These are phyloP conservation scores for Myriosclerotinia scirpicola DNA, from an alignment of 2,329 filamentous ascomycete species.

Conservation along the genomic window DNA sequence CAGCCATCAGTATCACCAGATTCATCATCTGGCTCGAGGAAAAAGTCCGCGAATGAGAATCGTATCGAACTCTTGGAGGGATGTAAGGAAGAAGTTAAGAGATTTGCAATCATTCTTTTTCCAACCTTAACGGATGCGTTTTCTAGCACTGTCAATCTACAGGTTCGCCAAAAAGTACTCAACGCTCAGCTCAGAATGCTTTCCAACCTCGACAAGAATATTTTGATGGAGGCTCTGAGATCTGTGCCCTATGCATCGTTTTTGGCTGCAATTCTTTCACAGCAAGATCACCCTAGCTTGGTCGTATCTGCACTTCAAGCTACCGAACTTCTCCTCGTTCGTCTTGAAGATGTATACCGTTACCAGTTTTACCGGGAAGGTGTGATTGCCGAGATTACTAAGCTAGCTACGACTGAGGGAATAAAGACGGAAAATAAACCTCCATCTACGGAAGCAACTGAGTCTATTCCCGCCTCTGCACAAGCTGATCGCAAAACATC, in stretches of 20 bases:
- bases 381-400: slow-evolving; percentile 86
- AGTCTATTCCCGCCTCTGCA: slow-evolving; percentile 35
- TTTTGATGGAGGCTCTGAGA: slow-evolving; percentile 81
- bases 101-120: slow-evolving; percentile 89
- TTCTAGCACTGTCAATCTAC: slow-evolving; percentile 94
- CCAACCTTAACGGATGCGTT: slow-evolving; percentile 96
- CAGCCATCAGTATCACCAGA: slow-evolving; percentile 45
- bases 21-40: slow-evolving; percentile 46
- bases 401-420: slow-evolving; percentile 58
- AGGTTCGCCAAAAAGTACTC: slow-evolving; percentile 90
- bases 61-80: slow-evolving; percentile 75
- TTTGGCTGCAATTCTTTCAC: slow-evolving; percentile 88
- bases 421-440: slow-evolving; percentile 27
- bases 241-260: slow-evolving; percentile 95
- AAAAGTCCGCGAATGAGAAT: slow-evolving; percentile 70
- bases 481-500: slow-evolving; percentile 41
- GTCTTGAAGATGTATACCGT: slow-evolving; percentile 83
- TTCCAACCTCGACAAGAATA: slow-evolving; percentile 82
- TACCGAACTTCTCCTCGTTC: slow-evolving; percentile 80
- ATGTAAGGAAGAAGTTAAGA: slow-evolving; percentile 84
- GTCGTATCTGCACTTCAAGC: slow-evolving; percentile 87
- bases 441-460: slow-evolving; percentile 28
- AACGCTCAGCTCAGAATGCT: slow-evolving; percentile 98
- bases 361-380: slow-evolving; percentile 98
- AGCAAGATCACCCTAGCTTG: slow-evolving; percentile 86